These are phyloP conservation scores for Acanthochlamys bracteata DNA, from an alignment of 106 monocot species.

Conservation along the genomic window DNA sequence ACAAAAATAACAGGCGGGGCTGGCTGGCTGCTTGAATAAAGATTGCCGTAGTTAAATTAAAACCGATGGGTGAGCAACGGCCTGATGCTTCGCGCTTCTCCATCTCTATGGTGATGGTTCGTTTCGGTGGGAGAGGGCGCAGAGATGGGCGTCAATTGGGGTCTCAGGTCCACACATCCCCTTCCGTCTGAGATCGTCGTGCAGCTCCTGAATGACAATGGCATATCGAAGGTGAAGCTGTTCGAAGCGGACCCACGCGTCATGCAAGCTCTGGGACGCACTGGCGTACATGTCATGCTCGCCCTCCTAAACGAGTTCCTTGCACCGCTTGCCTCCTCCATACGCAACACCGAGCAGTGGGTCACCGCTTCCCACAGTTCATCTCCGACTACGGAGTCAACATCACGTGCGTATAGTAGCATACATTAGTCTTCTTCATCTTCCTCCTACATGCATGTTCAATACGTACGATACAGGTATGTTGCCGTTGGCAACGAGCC, in stretches of 20 bases:
- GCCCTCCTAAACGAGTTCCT: conserved; percentile 85
- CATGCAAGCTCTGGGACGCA: conserved; percentile 55
- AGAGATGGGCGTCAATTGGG: conserved; percentile 70
- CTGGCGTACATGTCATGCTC: conserved; percentile 86
- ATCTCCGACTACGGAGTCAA: conserved; percentile 76
- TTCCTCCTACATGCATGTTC: neutral
- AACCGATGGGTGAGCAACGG: too few relatives aligned
- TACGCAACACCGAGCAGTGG: conserved; percentile 68
- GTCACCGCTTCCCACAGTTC: conserved; percentile 71
- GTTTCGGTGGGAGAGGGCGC: neutral
- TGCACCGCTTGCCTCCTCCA: conserved; percentile 51
- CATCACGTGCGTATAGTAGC: conserved; percentile 31
- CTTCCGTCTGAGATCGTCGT: conserved; percentile 64
- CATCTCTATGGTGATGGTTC: too few relatives aligned
- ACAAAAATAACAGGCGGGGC: too few relatives aligned
- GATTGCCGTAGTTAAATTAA: too few relatives aligned
- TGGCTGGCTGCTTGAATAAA: too few relatives aligned
- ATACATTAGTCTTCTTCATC: neutral
- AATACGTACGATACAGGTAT: conserved; percentile 13
- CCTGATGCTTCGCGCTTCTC: too few relatives aligned
- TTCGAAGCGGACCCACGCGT: conserved; percentile 69
- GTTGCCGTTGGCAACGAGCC: conserved; percentile 95
- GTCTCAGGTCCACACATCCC: conserved; percentile 45
- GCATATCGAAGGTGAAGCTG: conserved; percentile 80
- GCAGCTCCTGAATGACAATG: conserved; percentile 70